phyloP scores from a whole-genome alignment of 2,329 filamentous ascomycete species.

The Fusarium algeriense region DNA sequence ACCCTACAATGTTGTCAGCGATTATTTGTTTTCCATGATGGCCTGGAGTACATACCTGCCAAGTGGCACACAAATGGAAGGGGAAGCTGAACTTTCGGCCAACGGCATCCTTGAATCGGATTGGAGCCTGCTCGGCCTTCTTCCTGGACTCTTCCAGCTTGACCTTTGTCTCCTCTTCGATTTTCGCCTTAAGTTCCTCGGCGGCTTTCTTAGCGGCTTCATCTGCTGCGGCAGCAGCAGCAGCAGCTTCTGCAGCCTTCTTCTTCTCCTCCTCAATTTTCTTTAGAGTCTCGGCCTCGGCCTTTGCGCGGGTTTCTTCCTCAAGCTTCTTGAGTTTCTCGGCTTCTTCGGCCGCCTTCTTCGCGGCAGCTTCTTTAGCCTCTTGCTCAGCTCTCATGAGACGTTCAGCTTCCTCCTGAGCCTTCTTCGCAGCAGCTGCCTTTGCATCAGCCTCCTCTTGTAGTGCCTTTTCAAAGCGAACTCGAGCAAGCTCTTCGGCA shows the following conservation, averaged over 20 bases:
- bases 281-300: slow-evolving; percentile 52
- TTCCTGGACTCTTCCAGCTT: slow-evolving; percentile 62
- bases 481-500: slow-evolving; percentile 62
- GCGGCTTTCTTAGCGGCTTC: slow-evolving; percentile 65
- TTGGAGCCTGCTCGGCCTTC: slow-evolving; percentile 75
- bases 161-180: slow-evolving; percentile 67
- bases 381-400: slow-evolving; percentile 55
- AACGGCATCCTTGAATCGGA: slow-evolving; percentile 92
- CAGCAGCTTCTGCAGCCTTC: slow-evolving; percentile 54
- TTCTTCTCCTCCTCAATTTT: slow-evolving; percentile 60
- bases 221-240: slow-evolving; percentile 62
- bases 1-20: slow-evolving; percentile 64
- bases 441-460: slow-evolving; percentile 58
- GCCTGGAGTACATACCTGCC: slow-evolving; percentile 71
- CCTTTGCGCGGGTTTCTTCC: slow-evolving; percentile 56
- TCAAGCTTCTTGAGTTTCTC: slow-evolving; percentile 60
- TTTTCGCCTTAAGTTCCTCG: slow-evolving; percentile 71
- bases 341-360: slow-evolving; percentile 53
- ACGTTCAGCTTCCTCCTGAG: slow-evolving; percentile 59
- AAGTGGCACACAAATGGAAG: slow-evolving; percentile 85
- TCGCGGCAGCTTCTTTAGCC: slow-evolving; percentile 57
- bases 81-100: slow-evolving; percentile 94
- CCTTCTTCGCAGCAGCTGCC: slow-evolving; percentile 55
- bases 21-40: background rate
- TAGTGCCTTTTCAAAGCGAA: slow-evolving; percentile 57